These are phyloP conservation scores for Candida argentea DNA, from an alignment of 805 yeast genomes.

Conservation along the genomic window DNA sequence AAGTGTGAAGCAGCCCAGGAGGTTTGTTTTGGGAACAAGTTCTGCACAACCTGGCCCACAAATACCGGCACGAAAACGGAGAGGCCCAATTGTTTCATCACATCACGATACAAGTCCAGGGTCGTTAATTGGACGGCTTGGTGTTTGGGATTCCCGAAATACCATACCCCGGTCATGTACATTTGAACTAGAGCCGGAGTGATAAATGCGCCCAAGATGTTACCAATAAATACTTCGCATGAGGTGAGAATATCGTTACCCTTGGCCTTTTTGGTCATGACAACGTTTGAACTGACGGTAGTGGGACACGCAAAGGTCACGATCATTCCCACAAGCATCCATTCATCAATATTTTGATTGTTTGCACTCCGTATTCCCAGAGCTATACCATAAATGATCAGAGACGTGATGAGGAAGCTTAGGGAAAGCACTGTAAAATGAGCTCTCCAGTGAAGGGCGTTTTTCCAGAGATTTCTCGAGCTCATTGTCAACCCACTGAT, in stretches of 20 bases:
- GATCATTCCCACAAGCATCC: slow-evolving; percentile 74
- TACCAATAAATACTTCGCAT: slow-evolving; percentile 81
- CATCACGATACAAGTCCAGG: slow-evolving; percentile 52
- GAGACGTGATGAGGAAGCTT: slow-evolving; percentile 62
- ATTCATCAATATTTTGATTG: slow-evolving; percentile 51
- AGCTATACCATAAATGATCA: slow-evolving; percentile 65
- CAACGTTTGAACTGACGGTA: slow-evolving; percentile 84
- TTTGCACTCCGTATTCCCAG: slow-evolving; percentile 51
- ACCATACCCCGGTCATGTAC: slow-evolving; percentile 51
- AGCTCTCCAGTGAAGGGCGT: slow-evolving; percentile 71
- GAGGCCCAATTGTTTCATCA: slow-evolving; percentile 81
- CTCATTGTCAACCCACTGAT: slow-evolving; percentile 75
- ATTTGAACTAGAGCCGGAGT: slow-evolving; percentile 80
- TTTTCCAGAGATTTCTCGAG: slow-evolving; percentile 48
- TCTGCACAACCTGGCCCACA: slow-evolving; percentile 81
- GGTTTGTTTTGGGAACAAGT: slow-evolving; percentile 54
- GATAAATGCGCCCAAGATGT: slow-evolving; percentile 74
- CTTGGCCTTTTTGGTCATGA: slow-evolving; percentile 79
- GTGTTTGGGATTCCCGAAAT: slow-evolving; percentile 64
- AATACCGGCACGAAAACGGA: slow-evolving; percentile 77
- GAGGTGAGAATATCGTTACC: slow-evolving; percentile 74
- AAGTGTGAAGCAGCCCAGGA: slow-evolving; percentile 50
- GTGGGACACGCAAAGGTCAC: slow-evolving; percentile 87
- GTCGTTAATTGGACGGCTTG: slow-evolving; percentile 40
- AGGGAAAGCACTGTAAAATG: slow-evolving; percentile 59